Evolutionary conservation across 257 asterid species (phyloP), one percentile per base, ranked within the genome.

Genomic region (Perilla frutescens): DNA sequence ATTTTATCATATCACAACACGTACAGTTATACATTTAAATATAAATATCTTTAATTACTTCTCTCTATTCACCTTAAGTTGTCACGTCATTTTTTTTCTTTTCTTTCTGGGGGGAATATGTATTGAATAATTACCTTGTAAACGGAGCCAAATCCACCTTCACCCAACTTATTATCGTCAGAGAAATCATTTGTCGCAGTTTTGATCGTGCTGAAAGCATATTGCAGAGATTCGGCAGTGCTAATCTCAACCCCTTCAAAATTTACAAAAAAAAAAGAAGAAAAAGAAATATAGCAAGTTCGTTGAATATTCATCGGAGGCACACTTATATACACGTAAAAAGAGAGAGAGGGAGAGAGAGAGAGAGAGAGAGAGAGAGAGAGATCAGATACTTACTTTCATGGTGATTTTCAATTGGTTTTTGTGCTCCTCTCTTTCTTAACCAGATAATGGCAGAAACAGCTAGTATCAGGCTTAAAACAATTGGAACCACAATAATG

Each of bases 71-170:
- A 39, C 49, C 6, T 6, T 20, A 20, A 20, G 26, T 20, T 20
- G 1, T 20, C 26, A 20, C 26, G 26, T 20, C 26, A 20, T 20
- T 20, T 20, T 20, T 20, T 20, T 20, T 20, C 26, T 20, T 20
- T 20, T 20, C 26, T 20, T 20, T 20, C 26, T 20, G 26, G 26
- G 0, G 26, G 26, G 26, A 20, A 20, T 44, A 68, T 45, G 8
- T 40, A 5, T 59, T n/a, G 11, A 20, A 20, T 20, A 45, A 8
- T 37, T 79, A 79, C 86, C 86, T 72, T 76, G 40, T 82, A 79
- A 41, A 82, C 86, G 5, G 74, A 4, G 3, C 86, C 86, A n/a
- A 82, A 82, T 79, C 86, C 86, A 68, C 86, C 86, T 51, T 76
- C 34, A 0, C 86, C 84, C 34, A 82, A 15, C 58, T 82, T 76